Evolutionary conservation across 257 asterid species (phyloP).

Genomic region (Nicotiana tomentosiformis): DNA sequence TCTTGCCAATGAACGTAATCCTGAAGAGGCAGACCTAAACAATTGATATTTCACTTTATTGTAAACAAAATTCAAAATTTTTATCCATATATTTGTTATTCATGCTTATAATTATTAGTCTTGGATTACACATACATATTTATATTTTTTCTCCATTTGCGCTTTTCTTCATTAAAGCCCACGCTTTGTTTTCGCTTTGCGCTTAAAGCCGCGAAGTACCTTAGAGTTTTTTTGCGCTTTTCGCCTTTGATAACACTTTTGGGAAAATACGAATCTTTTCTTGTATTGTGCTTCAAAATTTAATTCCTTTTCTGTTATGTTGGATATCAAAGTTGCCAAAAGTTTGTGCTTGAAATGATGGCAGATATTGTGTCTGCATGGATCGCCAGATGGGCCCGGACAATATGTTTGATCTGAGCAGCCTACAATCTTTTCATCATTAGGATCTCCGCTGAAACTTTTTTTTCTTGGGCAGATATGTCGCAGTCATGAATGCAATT

Average conservation of each 20-base stretch:
- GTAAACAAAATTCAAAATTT: too few relatives aligned
- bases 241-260: neutral
- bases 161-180: too few relatives aligned
- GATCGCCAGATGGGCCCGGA: slow-evolving; percentile 96
- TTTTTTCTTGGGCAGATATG: slow-evolving; percentile 50
- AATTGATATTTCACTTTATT: too few relatives aligned
- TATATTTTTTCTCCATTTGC: too few relatives aligned
- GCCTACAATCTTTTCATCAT: neutral
- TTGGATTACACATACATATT: too few relatives aligned
- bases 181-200: too few relatives aligned
- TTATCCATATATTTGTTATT: too few relatives aligned
- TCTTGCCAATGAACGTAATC: too few relatives aligned
- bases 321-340: slow-evolving; percentile 13
- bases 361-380: slow-evolving; percentile 93
- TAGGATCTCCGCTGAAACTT: slow-evolving; percentile 13
- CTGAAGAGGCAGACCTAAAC: too few relatives aligned
- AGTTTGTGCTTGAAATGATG: slow-evolving; percentile 20
- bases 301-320: neutral
- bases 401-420: slow-evolving; percentile 49
- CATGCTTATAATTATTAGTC: too few relatives aligned
- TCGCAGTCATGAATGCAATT: slow-evolving; percentile 90
- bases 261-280: neutral
- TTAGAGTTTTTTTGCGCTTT: too few relatives aligned
- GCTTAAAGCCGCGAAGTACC: too few relatives aligned
- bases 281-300: neutral